phyloP scores from a whole-genome alignment of 2,329 filamentous ascomycete species.

The Gliomastix tumulicola region DNA sequence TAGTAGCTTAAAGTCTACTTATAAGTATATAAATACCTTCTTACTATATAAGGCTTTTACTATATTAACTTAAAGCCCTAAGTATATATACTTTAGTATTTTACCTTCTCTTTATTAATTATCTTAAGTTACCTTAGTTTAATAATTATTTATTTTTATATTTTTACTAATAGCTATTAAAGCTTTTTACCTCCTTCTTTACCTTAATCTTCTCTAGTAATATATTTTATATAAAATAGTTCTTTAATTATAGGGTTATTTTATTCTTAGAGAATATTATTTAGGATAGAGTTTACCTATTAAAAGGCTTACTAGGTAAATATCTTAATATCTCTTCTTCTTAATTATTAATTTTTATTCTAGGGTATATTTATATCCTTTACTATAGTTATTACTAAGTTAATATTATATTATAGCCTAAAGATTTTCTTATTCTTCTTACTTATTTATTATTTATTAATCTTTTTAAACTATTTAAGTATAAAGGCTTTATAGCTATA shows the following conservation, averaged over 20 bases:
- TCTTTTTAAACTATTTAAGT: no score
- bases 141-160: no score
- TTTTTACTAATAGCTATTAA: no score
- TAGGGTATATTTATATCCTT: background rate
- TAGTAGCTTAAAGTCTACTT: background rate
- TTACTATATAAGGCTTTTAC: no score
- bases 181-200: no score
- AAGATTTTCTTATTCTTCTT: no score
- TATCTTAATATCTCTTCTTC: background rate
- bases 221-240: background rate
- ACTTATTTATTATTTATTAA: no score
- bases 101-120: background rate
- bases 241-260: background rate
- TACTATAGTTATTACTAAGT: background rate
- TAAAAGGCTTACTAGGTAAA: background rate
- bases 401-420: no score
- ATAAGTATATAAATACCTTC: no score
- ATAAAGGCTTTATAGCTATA: no score
- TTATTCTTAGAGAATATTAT: no score
- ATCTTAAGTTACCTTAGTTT: background rate
- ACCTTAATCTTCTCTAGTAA: background rate
- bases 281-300: background rate
- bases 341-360: background rate
- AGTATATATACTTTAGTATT: background rate
- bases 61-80: no score